These are phyloP conservation scores for Dendrocalamus sinicus DNA, from an alignment of 176 grass and related monocot genomes.

Conservation along the genomic window DNA sequence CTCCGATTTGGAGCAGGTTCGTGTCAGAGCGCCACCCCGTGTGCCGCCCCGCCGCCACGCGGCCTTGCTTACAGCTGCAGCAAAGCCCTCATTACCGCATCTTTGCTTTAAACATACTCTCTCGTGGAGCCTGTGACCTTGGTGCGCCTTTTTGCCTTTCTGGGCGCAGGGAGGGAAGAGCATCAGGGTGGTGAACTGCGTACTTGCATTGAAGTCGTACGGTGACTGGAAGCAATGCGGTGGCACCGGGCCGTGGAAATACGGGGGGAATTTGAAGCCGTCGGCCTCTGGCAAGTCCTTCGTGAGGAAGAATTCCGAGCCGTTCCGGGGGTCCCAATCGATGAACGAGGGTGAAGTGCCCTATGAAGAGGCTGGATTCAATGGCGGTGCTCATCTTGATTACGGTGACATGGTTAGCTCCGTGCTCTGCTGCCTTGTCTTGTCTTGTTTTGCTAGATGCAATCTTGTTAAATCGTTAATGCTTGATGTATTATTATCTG, in stretches of 20 bases:
- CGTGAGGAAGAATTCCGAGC: constrained; percentile 79
- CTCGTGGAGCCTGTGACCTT: constrained; percentile 45
- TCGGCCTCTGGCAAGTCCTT: constrained; percentile 69
- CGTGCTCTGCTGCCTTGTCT: constrained; percentile 8
- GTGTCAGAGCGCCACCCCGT: constrained; percentile 27
- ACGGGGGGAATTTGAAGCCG: constrained; percentile 77
- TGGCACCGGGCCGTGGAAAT: constrained; percentile 86
- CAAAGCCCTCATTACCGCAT: constrained; percentile 43
- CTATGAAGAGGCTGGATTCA: constrained; percentile 55
- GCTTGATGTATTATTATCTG: constrained; percentile 22
- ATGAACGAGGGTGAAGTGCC: constrained; percentile 67
- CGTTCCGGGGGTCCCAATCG: constrained; percentile 73
- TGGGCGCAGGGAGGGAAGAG: constrained; percentile 94
- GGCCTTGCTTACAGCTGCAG: constrained; percentile 52
- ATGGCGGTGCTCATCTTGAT: constrained; percentile 59
- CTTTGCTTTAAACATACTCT: constrained; percentile 48
- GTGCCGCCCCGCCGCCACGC: constrained; percentile 17
- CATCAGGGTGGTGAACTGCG: constrained; percentile 90
- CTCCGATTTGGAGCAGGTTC: constrained; percentile 96
- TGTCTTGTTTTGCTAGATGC: constrained; percentile 30
- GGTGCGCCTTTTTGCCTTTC: constrained; percentile 54
- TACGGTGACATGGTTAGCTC: constrained; percentile 71
- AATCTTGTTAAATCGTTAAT: constrained; percentile 33
- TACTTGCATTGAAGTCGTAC: constrained; percentile 88
- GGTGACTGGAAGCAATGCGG: constrained; percentile 96